These are phyloP conservation scores for Claviceps maximensis DNA, from an alignment of 2,329 filamentous ascomycete genomes.

Conservation along the genomic window DNA sequence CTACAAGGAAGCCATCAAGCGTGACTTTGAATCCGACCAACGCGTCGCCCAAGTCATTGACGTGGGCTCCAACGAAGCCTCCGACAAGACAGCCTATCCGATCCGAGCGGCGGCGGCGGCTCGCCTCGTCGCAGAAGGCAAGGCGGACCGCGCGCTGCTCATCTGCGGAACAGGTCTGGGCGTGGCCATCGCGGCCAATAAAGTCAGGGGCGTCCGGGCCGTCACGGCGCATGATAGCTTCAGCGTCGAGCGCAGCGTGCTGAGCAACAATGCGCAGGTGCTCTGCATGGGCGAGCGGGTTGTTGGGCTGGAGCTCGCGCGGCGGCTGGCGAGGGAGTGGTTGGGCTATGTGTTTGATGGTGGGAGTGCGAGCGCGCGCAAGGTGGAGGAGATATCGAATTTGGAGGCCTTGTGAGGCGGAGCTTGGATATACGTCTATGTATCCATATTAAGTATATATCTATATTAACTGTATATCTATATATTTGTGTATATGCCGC, in stretches of 20 bases:
- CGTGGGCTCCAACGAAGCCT: slow-evolving; percentile 52
- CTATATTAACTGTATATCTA: too few species aligned
- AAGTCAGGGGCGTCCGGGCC: slow-evolving; percentile 71
- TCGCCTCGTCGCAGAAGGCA: slow-evolving; percentile 44
- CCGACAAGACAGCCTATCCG: slow-evolving; percentile 72
- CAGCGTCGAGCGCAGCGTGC: slow-evolving; percentile 64
- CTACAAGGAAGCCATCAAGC: slow-evolving; percentile 70
- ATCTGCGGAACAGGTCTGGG: slow-evolving; percentile 82
- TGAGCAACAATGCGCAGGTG: slow-evolving; percentile 80
- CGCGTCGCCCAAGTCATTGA: slow-evolving; percentile 58
- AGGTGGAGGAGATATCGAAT: slow-evolving; percentile 29
- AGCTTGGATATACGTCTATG: too few species aligned
- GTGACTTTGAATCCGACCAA: slow-evolving; percentile 52
- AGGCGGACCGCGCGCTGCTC: slow-evolving; percentile 63
- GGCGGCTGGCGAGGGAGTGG: slow-evolving; percentile 69
- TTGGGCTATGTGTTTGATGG: slow-evolving; percentile 70
- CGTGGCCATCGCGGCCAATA: slow-evolving; percentile 82
- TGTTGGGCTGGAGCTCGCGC: slow-evolving; percentile 66
- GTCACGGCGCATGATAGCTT: slow-evolving; percentile 84
- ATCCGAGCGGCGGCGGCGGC: slow-evolving; percentile 65
- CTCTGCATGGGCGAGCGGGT: slow-evolving; percentile 78
- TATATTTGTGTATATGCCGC: too few species aligned
- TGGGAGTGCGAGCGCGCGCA: slow-evolving; percentile 30
- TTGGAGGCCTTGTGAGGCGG: slow-evolving; percentile 19
- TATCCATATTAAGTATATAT: too few species aligned